A percentile compares a stretch with the other conserved stretches of the same genome.
Evolutionary conservation across 1,284 basidiomycete genomes (phyloP).

Genomic region (Sporisorium exsertum): DNA sequence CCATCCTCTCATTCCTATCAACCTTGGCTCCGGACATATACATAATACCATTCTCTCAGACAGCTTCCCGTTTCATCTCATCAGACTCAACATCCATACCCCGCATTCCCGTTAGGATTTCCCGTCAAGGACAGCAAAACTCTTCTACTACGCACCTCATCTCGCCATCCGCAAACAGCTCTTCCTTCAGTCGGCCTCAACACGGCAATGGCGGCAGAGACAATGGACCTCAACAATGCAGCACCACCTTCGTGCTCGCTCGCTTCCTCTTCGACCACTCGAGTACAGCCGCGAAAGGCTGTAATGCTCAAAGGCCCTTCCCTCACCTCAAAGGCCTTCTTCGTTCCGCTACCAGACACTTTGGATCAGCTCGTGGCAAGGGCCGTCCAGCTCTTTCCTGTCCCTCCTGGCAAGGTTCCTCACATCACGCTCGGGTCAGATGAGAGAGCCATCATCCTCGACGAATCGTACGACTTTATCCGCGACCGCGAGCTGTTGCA

Average conservation of each 20-base stretch:
- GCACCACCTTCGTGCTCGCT: constrained; percentile 1
- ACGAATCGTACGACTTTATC: constrained; percentile 62
- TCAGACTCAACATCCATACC: background rate
- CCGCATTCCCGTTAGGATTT: background rate
- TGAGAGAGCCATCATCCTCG: constrained; percentile 58
- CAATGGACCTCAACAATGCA: background rate
- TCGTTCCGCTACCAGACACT: constrained; percentile 57
- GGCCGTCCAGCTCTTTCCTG: constrained; percentile 58
- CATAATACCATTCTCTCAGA: background rate
- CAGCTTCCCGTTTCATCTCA: background rate
- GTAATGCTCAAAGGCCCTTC: constrained; percentile 64
- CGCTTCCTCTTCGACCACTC: constrained; percentile 12
- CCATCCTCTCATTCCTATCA: background rate
- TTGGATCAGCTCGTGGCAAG: constrained; percentile 58
- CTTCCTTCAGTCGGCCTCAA: background rate
- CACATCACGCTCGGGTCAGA: constrained; percentile 59
- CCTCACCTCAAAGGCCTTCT: constrained; percentile 60
- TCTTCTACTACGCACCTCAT: background rate
- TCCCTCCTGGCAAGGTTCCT: constrained; percentile 61
- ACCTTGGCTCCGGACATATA: background rate
- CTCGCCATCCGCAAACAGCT: background rate
- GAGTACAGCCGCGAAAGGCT: constrained; percentile 36
- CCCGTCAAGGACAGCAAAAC: background rate
- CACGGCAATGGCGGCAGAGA: constrained; percentile 1
- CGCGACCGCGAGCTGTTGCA: constrained; percentile 63